phyloP scores from a whole-genome alignment of 2,329 filamentous ascomycete species.

The Sclerotinia sclerotiorum region DNA sequence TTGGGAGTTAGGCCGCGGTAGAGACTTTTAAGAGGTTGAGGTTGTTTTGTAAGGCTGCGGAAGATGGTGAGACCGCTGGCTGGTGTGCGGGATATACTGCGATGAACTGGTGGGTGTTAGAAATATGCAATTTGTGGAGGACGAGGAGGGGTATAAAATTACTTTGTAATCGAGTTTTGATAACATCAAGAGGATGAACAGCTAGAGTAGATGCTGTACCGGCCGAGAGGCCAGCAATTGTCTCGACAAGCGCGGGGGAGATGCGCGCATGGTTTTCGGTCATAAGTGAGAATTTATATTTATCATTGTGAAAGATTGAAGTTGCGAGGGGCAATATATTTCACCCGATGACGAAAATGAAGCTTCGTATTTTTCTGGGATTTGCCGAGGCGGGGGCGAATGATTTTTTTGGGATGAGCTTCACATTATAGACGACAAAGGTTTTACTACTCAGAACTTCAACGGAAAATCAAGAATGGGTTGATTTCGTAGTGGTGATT shows the following conservation, averaged over 20 bases:
- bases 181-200: constrained; percentile 89
- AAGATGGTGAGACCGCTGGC: constrained; percentile 55
- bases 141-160: constrained; percentile 37
- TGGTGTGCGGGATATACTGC: constrained; percentile 45
- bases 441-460: not conserved
- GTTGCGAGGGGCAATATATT: constrained; percentile 23
- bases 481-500: constrained; percentile 35
- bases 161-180: constrained; percentile 96
- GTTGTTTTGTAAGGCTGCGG: constrained; percentile 45
- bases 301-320: constrained; percentile 25
- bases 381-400: constrained; percentile 30
- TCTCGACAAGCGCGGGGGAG: constrained; percentile 79
- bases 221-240: constrained; percentile 84
- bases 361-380: constrained; percentile 28
- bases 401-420: not conserved
- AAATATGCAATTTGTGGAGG: constrained; percentile 40
- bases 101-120: constrained; percentile 49
- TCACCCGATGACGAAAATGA: constrained; percentile 30
- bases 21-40: constrained; percentile 64
- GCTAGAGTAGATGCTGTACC: constrained; percentile 82
- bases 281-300: constrained; percentile 34
- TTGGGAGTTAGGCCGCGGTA: constrained; percentile 92
- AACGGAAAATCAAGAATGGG: constrained; percentile 14
- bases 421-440: not conserved
- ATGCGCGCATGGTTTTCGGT: constrained; percentile 52